These are phyloP conservation scores for Paramarasmius palmivorus DNA, from an alignment of 1,284 basidiomycete genomes.

Conservation along the genomic window DNA sequence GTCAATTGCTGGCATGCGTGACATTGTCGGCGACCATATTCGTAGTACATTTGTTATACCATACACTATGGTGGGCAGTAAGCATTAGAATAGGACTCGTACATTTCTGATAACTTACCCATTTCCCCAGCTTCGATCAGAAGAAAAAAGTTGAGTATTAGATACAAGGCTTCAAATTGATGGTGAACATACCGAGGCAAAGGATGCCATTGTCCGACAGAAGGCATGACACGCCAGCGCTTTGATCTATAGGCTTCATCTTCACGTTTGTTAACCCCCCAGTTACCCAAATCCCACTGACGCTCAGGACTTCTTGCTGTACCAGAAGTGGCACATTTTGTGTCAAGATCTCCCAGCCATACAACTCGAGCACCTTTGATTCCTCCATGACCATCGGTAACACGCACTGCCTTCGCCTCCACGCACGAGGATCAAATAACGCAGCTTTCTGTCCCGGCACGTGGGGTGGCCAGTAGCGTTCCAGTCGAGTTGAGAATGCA, in stretches of 20 bases:
- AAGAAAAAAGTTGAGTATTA: constrained; percentile 2
- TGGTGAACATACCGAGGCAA: constrained; percentile 74
- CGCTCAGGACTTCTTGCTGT: constrained; percentile 94
- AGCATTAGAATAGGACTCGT: constrained; percentile 12
- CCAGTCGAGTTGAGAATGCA: constrained; percentile 87
- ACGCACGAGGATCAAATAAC: constrained; percentile 88
- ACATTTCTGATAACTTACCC: constrained; percentile 44
- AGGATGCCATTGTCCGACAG: constrained; percentile 92
- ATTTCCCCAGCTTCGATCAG: constrained; percentile 63
- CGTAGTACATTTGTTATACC: constrained; percentile 96
- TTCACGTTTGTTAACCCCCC: constrained; percentile 73
- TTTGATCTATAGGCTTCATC: constrained; percentile 81
- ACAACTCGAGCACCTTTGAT: constrained; percentile 91
- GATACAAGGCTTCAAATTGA: background rate
- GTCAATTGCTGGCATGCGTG: constrained; percentile 73
- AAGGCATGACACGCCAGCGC: constrained; percentile 93
- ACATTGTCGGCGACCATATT: constrained; percentile 80
- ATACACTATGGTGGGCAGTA: constrained; percentile 53
- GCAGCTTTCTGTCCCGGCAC: constrained; percentile 89
- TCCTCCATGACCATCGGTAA: constrained; percentile 87
- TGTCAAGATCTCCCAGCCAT: constrained; percentile 91
- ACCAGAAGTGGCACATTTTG: constrained; percentile 94
- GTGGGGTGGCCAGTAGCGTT: constrained; percentile 76
- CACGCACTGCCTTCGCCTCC: constrained; percentile 80
- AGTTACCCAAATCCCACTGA: constrained; percentile 86